Percentiles rank a stretch among this genome's conserved stretches.
Evolutionary conservation across 805 yeast species (phyloP).

Genomic region (Clavispora fructus): DNA sequence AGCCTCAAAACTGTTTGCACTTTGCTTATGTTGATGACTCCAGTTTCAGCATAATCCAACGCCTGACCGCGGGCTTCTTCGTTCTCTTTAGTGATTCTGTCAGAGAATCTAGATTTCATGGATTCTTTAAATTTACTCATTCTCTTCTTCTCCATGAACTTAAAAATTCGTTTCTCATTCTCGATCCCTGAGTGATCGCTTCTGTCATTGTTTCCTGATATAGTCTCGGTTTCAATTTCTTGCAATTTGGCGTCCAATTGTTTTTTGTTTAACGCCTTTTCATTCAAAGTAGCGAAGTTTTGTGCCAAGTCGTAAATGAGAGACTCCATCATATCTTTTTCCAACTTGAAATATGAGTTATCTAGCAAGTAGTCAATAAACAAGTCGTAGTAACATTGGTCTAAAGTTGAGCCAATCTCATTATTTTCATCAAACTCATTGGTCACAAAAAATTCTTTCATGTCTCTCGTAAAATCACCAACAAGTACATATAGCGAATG

Average conservation of each 20-base stretch:
- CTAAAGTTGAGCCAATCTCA: constrained; percentile 48
- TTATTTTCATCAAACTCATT: constrained; percentile 44
- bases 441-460: constrained; percentile 54
- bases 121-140: constrained; percentile 51
- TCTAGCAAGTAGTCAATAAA: constrained; percentile 67
- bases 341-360: constrained; percentile 63
- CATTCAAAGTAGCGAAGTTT: constrained; percentile 37
- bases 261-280: constrained; percentile 30
- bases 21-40: constrained; percentile 34
- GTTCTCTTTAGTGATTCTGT: constrained; percentile 4
- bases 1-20: constrained; percentile 65
- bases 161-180: constrained; percentile 25
- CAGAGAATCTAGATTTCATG: constrained; percentile 44
- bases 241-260: constrained; percentile 32
- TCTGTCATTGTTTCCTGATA: constrained; percentile 15
- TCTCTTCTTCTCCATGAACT: constrained; percentile 37
- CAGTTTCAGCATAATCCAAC: constrained; percentile 20
- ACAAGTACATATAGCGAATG: constrained; percentile 60
- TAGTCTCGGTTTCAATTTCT: constrained; percentile 24
- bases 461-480: constrained; percentile 55
- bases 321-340: constrained; percentile 62
- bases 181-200: constrained; percentile 1
- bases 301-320: constrained; percentile 42
- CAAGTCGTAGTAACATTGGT: constrained; percentile 66
- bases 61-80: constrained; percentile 36